A percentile compares a stretch with the other conserved stretches of the same genome.
Conservation (phyloP, 1,284 basidiomycete genomes). For the Puccinia triticina region DNA sequence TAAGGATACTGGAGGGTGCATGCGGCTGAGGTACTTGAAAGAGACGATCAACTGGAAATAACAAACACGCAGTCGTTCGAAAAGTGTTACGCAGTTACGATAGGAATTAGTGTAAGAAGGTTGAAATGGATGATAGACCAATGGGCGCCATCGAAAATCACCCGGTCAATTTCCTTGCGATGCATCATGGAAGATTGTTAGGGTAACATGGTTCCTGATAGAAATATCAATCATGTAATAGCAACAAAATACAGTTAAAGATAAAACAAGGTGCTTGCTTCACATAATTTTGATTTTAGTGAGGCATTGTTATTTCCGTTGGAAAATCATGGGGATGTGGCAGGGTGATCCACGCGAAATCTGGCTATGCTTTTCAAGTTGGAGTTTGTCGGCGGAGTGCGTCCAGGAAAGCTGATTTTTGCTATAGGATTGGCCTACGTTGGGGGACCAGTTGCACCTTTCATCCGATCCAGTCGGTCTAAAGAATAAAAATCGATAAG, state of each 20-base stretch:
- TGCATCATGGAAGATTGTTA: not conserved
- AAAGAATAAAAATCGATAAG: not conserved
- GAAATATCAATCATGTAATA: not conserved
- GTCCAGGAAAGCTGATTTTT: not conserved
- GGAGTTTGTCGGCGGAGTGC: no score
- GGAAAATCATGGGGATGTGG: no score
- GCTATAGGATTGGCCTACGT: not conserved
- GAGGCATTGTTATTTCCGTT: no score
- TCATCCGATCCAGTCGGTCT: slow-evolving; percentile 29
- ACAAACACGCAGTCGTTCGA: not conserved
- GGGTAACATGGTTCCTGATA: not conserved
- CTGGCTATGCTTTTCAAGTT: no score
- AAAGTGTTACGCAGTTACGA: not conserved
- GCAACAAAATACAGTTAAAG: not conserved
- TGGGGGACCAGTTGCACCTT: not conserved
- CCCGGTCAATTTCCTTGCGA: not conserved
- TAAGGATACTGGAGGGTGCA: not conserved
- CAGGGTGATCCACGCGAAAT: no score
- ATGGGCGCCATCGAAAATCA: not conserved
- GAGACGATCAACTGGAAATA: not conserved
- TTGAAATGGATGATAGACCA: not conserved
- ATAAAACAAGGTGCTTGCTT: no score
- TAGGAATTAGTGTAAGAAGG: not conserved
- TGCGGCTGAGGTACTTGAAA: no score
- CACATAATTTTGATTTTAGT: no score